Evolutionary conservation across 1,284 basidiomycete species (phyloP).

Genomic region (Cutaneotrichosporon sp.): DNA sequence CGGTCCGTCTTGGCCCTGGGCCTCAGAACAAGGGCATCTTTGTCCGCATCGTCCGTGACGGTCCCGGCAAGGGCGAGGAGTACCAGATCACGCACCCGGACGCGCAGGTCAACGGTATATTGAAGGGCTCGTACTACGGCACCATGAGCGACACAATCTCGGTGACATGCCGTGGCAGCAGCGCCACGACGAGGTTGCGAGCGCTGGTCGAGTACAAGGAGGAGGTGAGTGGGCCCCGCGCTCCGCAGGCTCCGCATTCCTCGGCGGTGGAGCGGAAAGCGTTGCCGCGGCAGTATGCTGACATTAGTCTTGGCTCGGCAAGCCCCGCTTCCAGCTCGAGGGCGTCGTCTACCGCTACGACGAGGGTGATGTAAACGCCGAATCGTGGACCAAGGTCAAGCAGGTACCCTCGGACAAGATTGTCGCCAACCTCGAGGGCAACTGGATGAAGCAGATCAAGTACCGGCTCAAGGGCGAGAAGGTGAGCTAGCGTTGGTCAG

Average conservation of each 20-base stretch:
- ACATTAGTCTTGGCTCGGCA: conserved; percentile 82
- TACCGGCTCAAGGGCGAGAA: conserved; percentile 71
- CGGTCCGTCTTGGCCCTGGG: conserved; percentile 79
- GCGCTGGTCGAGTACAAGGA: conserved; percentile 94
- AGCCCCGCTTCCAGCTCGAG: conserved; percentile 82
- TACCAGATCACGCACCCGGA: conserved; percentile 89
- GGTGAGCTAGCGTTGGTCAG: conserved; percentile 45
- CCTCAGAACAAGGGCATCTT: conserved; percentile 86
- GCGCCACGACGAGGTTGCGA: conserved; percentile 64
- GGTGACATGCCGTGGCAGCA: conserved; percentile 76
- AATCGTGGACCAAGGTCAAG: conserved; percentile 77
- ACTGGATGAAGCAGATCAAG: conserved; percentile 79
- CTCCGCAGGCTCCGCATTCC: background rate
- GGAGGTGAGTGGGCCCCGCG: conserved; percentile 68
- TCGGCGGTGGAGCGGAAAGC: background rate
- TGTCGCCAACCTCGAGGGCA: conserved; percentile 82
- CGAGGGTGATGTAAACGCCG: conserved; percentile 55
- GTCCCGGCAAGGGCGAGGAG: conserved; percentile 74
- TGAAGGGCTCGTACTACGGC: conserved; percentile 74
- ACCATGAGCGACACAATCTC: conserved; percentile 67
- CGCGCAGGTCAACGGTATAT: conserved; percentile 86
- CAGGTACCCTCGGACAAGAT: conserved; percentile 79
- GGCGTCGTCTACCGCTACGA: conserved; percentile 83
- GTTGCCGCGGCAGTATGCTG: background rate
- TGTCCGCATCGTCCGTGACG: conserved; percentile 67